Conservation (phyloP, 805 yeast genomes). For the Metschnikowia cerradonensis region DNA sequence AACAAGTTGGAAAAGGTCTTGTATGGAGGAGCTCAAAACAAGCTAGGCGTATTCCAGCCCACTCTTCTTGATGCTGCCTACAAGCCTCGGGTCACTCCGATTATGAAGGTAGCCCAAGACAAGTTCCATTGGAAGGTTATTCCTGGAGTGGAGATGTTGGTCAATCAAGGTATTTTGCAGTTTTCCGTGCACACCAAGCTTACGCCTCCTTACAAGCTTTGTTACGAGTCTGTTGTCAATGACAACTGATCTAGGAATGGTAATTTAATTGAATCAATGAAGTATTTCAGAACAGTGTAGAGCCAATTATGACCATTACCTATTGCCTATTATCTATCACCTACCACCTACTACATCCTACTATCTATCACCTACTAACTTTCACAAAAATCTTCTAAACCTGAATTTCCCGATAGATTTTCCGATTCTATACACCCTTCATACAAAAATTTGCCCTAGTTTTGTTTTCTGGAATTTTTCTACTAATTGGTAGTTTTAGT, state of each 20-base stretch:
- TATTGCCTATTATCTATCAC: too few relatives aligned
- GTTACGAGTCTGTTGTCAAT: constrained; percentile 55
- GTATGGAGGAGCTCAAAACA: constrained; percentile 31
- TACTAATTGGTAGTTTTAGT: background rate
- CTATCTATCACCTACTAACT: too few relatives aligned
- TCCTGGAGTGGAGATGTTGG: constrained; percentile 88
- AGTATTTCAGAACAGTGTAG: background rate
- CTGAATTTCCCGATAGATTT: too few relatives aligned
- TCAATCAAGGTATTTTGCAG: constrained; percentile 89
- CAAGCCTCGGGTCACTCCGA: constrained; percentile 81
- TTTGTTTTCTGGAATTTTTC: too few relatives aligned
- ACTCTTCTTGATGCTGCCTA: constrained; percentile 88
- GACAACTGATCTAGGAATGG: constrained; percentile 10
- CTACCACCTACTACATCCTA: too few relatives aligned
- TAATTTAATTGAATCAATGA: too few relatives aligned
- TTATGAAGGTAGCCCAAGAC: constrained; percentile 71
- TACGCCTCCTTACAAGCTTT: constrained; percentile 57
- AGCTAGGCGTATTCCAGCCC: constrained; percentile 41
- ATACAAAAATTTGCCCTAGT: too few relatives aligned
- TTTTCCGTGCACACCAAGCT: constrained; percentile 72
- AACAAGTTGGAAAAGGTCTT: constrained; percentile 47
- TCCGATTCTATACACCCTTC: too few relatives aligned
- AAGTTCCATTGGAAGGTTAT: constrained; percentile 72
- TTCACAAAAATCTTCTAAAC: too few relatives aligned
- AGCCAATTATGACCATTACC: background rate